A percentile compares a stretch with the other conserved stretches of the same genome.
These are phyloP conservation scores for Cutaneotrichosporon cavernicola DNA, from an alignment of 1,284 basidiomycete genomes.

Conservation along the genomic window DNA sequence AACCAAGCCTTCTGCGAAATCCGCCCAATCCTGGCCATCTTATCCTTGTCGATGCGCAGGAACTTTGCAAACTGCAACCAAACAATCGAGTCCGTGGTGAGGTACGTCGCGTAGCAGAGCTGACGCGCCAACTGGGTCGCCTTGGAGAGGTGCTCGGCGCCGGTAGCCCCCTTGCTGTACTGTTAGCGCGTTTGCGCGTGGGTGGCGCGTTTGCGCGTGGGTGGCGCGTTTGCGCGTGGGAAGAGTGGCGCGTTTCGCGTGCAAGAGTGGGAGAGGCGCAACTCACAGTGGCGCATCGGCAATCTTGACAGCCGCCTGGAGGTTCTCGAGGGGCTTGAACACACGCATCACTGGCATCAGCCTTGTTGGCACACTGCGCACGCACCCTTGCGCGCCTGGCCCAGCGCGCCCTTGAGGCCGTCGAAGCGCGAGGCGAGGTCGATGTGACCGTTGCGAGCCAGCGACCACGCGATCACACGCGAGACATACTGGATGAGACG, in stretches of 20 bases:
- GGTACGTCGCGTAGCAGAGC: slow-evolving; percentile 86
- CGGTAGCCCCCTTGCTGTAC: slow-evolving; percentile 33
- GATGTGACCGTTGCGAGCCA: slow-evolving; percentile 64
- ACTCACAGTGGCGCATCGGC: slow-evolving; percentile 56
- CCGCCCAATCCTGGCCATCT: slow-evolving; percentile 65
- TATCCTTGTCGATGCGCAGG: slow-evolving; percentile 59
- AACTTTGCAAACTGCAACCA: slow-evolving; percentile 81
- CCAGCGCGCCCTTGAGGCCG: slow-evolving; percentile 75
- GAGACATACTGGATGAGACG: slow-evolving; percentile 89
- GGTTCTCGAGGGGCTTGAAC: slow-evolving; percentile 90
- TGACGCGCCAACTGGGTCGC: slow-evolving; percentile 80
- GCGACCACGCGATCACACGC: slow-evolving; percentile 83
- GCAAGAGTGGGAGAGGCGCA: background rate
- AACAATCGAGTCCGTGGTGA: slow-evolving; percentile 73
- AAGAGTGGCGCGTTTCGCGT: too few relatives aligned
- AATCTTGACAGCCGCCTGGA: slow-evolving; percentile 86
- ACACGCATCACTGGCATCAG: slow-evolving; percentile 75
- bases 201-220: background rate
- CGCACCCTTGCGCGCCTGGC: slow-evolving; percentile 74
- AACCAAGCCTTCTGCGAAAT: slow-evolving; percentile 87
- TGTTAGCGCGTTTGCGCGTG: slow-evolving; percentile 9
- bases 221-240: background rate
- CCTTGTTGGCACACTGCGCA: background rate
- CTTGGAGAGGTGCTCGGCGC: slow-evolving; percentile 65
- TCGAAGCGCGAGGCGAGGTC: slow-evolving; percentile 69